Evolutionary conservation across 1,284 basidiomycete genomes (phyloP).

Genomic region (Ustilago xerochloae): DNA sequence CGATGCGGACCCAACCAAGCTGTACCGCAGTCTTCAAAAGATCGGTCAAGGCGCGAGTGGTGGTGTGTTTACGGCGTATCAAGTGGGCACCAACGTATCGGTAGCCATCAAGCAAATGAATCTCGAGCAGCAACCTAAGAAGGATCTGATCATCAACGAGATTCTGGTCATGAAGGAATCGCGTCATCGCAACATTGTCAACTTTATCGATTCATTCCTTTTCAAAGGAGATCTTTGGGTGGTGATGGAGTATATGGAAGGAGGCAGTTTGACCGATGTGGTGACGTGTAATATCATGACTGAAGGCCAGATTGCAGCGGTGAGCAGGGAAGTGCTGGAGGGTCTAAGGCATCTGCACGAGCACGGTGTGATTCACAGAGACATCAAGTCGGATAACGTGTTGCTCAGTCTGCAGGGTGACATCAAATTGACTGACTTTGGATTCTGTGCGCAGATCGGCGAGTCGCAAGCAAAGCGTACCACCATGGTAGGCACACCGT

Average conservation of each 20-base stretch:
- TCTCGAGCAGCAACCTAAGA: constrained; percentile 98
- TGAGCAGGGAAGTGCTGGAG: constrained; percentile 87
- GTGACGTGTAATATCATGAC: constrained; percentile 98
- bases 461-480: constrained; percentile 92
- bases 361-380: constrained; percentile 94
- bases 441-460: constrained; percentile 97
- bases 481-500: constrained; percentile 99
- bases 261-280: constrained; percentile 87
- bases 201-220: constrained; percentile 98
- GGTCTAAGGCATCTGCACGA: constrained; percentile 91
- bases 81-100: constrained; percentile 88
- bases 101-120: constrained; percentile 99
- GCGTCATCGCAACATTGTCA: constrained; percentile 96
- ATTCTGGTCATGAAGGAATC: constrained; percentile 98
- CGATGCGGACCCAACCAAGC: constrained; percentile 92
- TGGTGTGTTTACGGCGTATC: constrained; percentile 97
- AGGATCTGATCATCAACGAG: constrained; percentile 99
- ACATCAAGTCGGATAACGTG: constrained; percentile 98
- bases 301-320: constrained; percentile 89
- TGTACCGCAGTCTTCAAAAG: constrained; percentile 92
- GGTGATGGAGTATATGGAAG: constrained; percentile 99
- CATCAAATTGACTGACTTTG: constrained; percentile 98
- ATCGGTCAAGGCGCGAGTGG: constrained; percentile 98
- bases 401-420: constrained; percentile 90
- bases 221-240: constrained; percentile 99